Percentiles rank a stretch among this genome's conserved stretches.
phyloP scores from a whole-genome alignment of 805 yeast species.

The Monosporozyma solicola region DNA sequence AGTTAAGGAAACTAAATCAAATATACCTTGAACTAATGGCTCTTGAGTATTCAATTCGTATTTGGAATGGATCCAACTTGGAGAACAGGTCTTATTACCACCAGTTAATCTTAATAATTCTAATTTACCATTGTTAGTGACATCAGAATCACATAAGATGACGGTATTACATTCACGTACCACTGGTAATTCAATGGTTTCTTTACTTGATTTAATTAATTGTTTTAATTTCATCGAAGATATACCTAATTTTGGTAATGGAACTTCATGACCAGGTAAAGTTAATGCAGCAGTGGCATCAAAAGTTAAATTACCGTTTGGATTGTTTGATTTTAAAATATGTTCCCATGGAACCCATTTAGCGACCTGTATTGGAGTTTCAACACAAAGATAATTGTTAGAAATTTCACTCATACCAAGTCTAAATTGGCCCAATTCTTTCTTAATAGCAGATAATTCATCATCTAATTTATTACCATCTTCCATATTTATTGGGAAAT shows the following conservation, averaged over 20 bases:
- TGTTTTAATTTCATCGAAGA: constrained; percentile 60
- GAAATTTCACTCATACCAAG: constrained; percentile 73
- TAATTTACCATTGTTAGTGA: constrained; percentile 33
- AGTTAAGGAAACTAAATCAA: constrained; percentile 47
- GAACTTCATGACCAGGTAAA: constrained; percentile 66
- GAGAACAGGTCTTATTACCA: constrained; percentile 55
- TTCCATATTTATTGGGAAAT: constrained; percentile 48
- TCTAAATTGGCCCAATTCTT: constrained; percentile 53
- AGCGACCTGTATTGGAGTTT: constrained; percentile 64
- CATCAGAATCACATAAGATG: constrained; percentile 41
- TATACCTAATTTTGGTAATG: constrained; percentile 65
- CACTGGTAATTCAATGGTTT: constrained; percentile 45
- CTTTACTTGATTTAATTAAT: constrained; percentile 39
- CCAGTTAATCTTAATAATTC: constrained; percentile 78
- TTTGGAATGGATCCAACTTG: constrained; percentile 83
- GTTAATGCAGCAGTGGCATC: constrained; percentile 48
- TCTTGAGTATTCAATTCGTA: constrained; percentile 49
- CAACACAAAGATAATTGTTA: constrained; percentile 68
- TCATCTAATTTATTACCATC: constrained; percentile 17
- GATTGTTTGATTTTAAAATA: constrained; percentile 53
- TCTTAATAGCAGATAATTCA: constrained; percentile 36
- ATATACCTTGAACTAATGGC: constrained; percentile 36
- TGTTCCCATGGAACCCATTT: constrained; percentile 64
- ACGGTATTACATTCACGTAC: constrained; percentile 79
- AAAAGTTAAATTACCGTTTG: constrained; percentile 57